Evolutionary conservation across 2,329 filamentous ascomycete species (phyloP), one percentile per base, ranked within the genome.

Genomic region (Raffaelea deltoideospora): DNA sequence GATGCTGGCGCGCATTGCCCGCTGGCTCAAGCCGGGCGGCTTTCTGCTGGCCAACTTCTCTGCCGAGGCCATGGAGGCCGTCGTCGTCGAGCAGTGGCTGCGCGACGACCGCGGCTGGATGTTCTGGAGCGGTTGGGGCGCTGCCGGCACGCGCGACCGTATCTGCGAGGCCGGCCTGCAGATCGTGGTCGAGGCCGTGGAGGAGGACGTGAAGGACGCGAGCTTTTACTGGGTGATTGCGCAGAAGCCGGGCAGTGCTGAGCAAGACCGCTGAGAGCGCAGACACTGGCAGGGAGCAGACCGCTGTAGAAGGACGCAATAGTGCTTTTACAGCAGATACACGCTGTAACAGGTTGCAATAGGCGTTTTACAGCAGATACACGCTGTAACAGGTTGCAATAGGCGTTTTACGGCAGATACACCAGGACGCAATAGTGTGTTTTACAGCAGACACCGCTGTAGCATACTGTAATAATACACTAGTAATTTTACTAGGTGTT

Each of bases 1-100:
- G 18, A 54, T 73, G 38, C 44, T 74, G 18, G 27, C 36, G n/a
- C 55, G 59, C 27, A 58, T 71, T 17, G 44, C 41, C 1, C 31
- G 28, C 7, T 75, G 69, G 70, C 47, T 75, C 27, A 64, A 59
- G 43, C 62, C 63, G 0, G 67, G 65, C 0, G 69, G 69, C 1
- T 53, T 53, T 27, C 43, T 74, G 18, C 56, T 75, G 20, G 58
- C 55, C 8, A 70, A 65, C 44, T 64, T 72, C 40, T 37, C 52
- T 3, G 53, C 41, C 5, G 47, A 49, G 28, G 50, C 49, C 19
- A 41, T 34, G 15, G 47, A 52, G 26, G 50, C 48, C 2, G 31
- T 43, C 3, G 53, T 57, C 13, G 43, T 48, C 35, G 53, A 59
- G 17, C 41, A 49, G 26, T 63, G 61, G 60, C 45, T 63, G 17